phyloP scores from a whole-genome alignment of 2,329 filamentous ascomycete genomes.

The Proliferodiscus dingleyae region DNA sequence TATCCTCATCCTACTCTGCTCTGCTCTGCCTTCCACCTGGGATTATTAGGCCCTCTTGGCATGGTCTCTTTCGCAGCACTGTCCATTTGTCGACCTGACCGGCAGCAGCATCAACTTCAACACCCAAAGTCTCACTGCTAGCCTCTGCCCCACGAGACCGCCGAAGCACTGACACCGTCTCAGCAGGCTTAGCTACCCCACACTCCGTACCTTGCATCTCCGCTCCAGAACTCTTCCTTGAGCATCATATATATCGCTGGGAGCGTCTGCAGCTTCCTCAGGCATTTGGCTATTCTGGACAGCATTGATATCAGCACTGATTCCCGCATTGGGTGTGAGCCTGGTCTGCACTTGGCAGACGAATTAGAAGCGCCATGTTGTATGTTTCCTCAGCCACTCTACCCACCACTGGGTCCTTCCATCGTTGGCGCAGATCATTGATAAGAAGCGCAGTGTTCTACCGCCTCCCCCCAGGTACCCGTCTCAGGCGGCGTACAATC shows the following conservation, averaged over 20 bases:
- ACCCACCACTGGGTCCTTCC: neutral
- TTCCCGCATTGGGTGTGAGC: too few species aligned
- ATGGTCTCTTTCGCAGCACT: too few species aligned
- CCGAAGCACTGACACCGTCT: neutral
- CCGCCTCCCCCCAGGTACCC: conserved; percentile 83
- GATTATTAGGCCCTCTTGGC: too few species aligned
- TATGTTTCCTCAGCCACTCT: conserved; percentile 17
- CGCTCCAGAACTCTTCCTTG: neutral
- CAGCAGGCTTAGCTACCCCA: neutral
- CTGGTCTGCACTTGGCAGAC: conserved; percentile 18
- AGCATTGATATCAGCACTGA: too few species aligned
- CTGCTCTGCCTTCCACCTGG: too few species aligned
- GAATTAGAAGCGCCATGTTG: conserved; percentile 25
- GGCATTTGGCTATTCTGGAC: too few species aligned
- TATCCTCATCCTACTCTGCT: too few species aligned
- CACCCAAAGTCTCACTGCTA: neutral
- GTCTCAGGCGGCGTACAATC: conserved; percentile 66
- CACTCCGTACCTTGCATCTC: conserved; percentile 4
- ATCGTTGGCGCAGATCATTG: conserved; percentile 12
- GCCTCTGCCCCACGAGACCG: too few species aligned
- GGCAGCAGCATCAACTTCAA: neutral
- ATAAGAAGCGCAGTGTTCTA: conserved; percentile 53
- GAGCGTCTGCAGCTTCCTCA: too few species aligned
- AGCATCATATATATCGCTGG: too few species aligned
- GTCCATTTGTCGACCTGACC: neutral